A percentile compares a stretch with the other conserved stretches of the same genome.
Evolutionary conservation across 2,329 filamentous ascomycete genomes (phyloP).

Genomic region (Chaetomiaceae sp.): DNA sequence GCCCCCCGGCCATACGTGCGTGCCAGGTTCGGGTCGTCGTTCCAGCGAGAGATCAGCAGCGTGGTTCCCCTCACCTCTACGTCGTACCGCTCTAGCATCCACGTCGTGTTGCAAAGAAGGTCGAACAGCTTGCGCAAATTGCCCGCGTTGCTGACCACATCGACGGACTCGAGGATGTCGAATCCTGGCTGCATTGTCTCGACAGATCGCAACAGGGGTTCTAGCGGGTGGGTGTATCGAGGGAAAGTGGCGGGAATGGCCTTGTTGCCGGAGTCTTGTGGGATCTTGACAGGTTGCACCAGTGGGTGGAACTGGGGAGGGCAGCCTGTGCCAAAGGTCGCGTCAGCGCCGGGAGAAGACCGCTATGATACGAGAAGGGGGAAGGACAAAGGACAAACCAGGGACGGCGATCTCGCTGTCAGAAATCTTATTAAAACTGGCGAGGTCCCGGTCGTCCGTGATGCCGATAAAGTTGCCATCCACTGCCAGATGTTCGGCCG

Average conservation of each 20-base stretch:
- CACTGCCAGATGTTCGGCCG: not conserved
- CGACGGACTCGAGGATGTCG: slow-evolving; percentile 9
- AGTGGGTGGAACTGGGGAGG: slow-evolving; percentile 21
- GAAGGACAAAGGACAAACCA: slow-evolving; percentile 11
- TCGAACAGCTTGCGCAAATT: slow-evolving; percentile 24
- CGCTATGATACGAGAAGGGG: not conserved
- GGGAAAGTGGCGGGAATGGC: slow-evolving; percentile 3
- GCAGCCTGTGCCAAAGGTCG: slow-evolving; percentile 6
- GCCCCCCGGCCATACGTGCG: slow-evolving; percentile 18
- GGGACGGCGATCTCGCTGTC: slow-evolving; percentile 26
- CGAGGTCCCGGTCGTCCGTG: slow-evolving; percentile 14
- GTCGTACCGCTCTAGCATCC: slow-evolving; percentile 16
- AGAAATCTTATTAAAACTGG: slow-evolving; percentile 26
- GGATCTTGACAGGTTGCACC: not conserved
- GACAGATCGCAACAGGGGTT: slow-evolving; percentile 25
- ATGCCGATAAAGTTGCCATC: slow-evolving; percentile 4
- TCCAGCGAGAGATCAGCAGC: slow-evolving; percentile 24
- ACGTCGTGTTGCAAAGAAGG: slow-evolving; percentile 6
- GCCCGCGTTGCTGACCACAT: slow-evolving; percentile 25
- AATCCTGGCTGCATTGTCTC: slow-evolving; percentile 12
- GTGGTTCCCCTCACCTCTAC: slow-evolving; percentile 16
- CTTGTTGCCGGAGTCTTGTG: slow-evolving; percentile 11
- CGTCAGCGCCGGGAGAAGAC: not conserved
- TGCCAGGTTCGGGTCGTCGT: slow-evolving; percentile 17
- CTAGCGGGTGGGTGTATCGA: slow-evolving; percentile 18